Evolutionary conservation across 106 monocot genomes (phyloP).

Genomic region (Dactylorhiza incarnata): DNA sequence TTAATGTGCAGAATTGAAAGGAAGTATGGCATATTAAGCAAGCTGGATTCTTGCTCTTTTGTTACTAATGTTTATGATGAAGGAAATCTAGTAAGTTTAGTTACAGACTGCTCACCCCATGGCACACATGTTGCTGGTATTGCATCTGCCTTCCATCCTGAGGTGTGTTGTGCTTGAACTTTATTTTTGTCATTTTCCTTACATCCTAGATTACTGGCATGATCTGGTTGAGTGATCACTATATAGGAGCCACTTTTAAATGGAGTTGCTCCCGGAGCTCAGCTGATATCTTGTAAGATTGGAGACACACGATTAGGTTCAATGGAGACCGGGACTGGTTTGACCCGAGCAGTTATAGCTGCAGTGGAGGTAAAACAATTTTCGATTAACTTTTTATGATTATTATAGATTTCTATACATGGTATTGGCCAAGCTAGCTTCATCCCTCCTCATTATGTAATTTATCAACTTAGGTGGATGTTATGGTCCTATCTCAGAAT

Average conservation of each 20-base stretch:
- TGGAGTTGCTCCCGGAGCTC: slow-evolving; percentile 97
- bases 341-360: slow-evolving; percentile 82
- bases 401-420: background rate
- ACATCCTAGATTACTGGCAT: background rate
- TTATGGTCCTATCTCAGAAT: no score
- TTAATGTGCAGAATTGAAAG: slow-evolving; percentile 60
- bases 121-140: slow-evolving; percentile 99
- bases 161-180: slow-evolving; percentile 33
- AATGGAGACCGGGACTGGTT: slow-evolving; percentile 94
- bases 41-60: slow-evolving; percentile 89
- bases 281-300: slow-evolving; percentile 96
- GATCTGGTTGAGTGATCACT: slow-evolving; percentile 6
- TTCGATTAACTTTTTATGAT: background rate
- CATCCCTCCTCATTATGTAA: background rate
- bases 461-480: background rate
- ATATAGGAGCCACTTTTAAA: slow-evolving; percentile 83
- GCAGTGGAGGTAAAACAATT: slow-evolving; percentile 62
- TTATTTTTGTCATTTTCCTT: slow-evolving; percentile 3
- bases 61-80: slow-evolving; percentile 90
- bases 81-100: slow-evolving; percentile 91
- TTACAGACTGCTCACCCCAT: slow-evolving; percentile 97
- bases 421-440: background rate
- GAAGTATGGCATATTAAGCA: slow-evolving; percentile 90
- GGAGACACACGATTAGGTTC: slow-evolving; percentile 89
- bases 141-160: slow-evolving; percentile 73